A percentile compares a stretch with the other conserved stretches of the same genome.
These are phyloP conservation scores for Tubosaeta sp. DNA, from an alignment of 768 basidiomycete species.

Conservation along the genomic window DNA sequence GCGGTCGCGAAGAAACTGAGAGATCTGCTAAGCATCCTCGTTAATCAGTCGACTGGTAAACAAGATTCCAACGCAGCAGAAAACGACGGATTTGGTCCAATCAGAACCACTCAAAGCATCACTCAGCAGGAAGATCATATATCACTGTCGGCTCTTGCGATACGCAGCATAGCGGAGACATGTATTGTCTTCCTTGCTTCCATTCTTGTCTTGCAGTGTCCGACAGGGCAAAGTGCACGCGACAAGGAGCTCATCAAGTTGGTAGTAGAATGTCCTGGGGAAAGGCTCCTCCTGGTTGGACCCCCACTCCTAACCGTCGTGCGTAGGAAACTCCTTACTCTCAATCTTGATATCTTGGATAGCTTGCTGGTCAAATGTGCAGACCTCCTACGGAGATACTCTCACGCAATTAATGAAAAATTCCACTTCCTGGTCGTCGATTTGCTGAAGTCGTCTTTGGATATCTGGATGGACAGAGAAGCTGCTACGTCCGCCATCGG, in stretches of 20 bases:
- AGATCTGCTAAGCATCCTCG: constrained; percentile 37
- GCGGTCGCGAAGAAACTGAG: constrained; percentile 34
- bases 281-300: constrained; percentile 57
- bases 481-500: constrained; percentile 34
- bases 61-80: constrained; percentile 36
- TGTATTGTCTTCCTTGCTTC: constrained; percentile 60
- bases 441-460: constrained; percentile 60
- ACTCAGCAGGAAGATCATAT: constrained; percentile 28
- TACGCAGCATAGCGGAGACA: constrained; percentile 40
- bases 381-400: constrained; percentile 49
- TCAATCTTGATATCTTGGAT: constrained; percentile 49
- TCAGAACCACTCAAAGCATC: constrained; percentile 37
- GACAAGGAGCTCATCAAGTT: constrained; percentile 58
- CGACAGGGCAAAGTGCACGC: constrained; percentile 53
- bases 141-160: constrained; percentile 24
- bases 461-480: constrained; percentile 48
- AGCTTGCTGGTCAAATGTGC: constrained; percentile 51
- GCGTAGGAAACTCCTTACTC: constrained; percentile 47
- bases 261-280: constrained; percentile 43
- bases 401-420: constrained; percentile 48
- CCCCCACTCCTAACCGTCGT: constrained; percentile 54
- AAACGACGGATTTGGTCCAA: constrained; percentile 55
- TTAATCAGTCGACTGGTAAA: constrained; percentile 14
- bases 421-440: constrained; percentile 53
- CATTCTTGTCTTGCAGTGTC: constrained; percentile 59